phyloP scores from a whole-genome alignment of 2,329 filamentous ascomycete species.

The Alternaria viburni region DNA sequence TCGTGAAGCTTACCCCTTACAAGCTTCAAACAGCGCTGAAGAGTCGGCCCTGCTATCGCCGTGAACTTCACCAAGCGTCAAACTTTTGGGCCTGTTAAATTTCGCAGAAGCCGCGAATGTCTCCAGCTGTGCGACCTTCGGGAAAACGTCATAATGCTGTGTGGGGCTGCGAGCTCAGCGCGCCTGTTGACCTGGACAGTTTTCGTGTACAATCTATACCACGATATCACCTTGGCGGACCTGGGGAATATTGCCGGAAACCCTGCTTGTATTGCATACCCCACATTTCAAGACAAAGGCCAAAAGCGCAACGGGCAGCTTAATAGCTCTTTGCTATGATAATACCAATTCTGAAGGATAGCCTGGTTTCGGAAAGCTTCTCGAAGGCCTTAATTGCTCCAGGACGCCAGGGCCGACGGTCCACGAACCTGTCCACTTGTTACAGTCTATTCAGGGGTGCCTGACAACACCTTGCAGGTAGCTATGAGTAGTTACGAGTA shows the following conservation, averaged over 20 bases:
- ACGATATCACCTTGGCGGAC: slow-evolving; percentile 1
- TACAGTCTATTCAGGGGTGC: slow-evolving; percentile 21
- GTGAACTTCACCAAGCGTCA: background rate
- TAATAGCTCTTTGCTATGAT: slow-evolving; percentile 20
- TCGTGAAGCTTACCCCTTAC: slow-evolving; percentile 2
- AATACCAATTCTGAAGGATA: slow-evolving; percentile 15
- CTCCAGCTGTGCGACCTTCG: background rate
- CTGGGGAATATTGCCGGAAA: slow-evolving; percentile 17
- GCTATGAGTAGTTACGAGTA: background rate
- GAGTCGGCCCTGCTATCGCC: background rate
- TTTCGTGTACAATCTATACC: background rate
- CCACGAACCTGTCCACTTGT: slow-evolving; percentile 33
- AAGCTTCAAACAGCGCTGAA: slow-evolving; percentile 6
- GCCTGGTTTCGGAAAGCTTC: slow-evolving; percentile 32
- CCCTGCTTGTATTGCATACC: slow-evolving; percentile 20
- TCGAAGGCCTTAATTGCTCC: slow-evolving; percentile 28
- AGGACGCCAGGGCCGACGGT: slow-evolving; percentile 35
- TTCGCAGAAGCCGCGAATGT: background rate
- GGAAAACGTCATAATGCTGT: background rate
- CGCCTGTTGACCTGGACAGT: background rate
- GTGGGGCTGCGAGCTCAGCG: background rate
- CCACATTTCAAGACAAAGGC: slow-evolving; percentile 23
- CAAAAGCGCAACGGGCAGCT: slow-evolving; percentile 23
- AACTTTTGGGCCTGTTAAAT: background rate
- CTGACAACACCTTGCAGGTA: background rate